Conservation (phyloP, 164 flowering plant species). For the Aristolochia fimbriata region DNA sequence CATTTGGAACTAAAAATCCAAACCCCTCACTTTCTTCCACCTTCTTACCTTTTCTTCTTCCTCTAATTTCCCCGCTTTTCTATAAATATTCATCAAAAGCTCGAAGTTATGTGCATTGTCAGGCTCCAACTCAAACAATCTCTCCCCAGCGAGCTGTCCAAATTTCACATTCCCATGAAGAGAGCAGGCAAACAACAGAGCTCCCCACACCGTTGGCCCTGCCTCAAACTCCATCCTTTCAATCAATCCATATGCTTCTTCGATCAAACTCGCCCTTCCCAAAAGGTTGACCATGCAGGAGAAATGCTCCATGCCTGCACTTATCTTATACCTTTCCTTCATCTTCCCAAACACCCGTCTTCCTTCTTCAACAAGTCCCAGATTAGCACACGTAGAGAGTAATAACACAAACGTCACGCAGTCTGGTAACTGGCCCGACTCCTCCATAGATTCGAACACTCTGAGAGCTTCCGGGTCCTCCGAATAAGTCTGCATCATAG, state of each 20-base stretch:
- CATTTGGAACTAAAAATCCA: conserved; percentile 14
- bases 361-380: conserved; percentile 58
- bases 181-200: conserved; percentile 60
- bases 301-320: conserved; percentile 65
- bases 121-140: conserved; percentile 77
- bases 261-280: conserved; percentile 57
- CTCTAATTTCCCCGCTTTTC: conserved; percentile 39
- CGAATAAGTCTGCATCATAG: conserved; percentile 52
- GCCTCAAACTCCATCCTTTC: conserved; percentile 50
- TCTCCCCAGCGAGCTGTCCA: conserved; percentile 58
- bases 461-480: conserved; percentile 30
- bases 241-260: conserved; percentile 48
- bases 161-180: conserved; percentile 47
- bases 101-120: conserved; percentile 72
- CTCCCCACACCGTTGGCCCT: conserved; percentile 88
- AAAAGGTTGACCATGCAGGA: conserved; percentile 78
- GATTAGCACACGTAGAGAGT: conserved; percentile 61
- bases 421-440: conserved; percentile 34
- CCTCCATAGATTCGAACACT: conserved; percentile 52
- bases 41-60: conserved; percentile 48
- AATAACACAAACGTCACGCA: conserved; percentile 58
- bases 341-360: conserved; percentile 36
- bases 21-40: conserved; percentile 62
- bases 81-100: conserved; percentile 59
- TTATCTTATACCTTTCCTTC: conserved; percentile 34